Percentiles rank a stretch among this genome's conserved stretches.
Evolutionary conservation across 1,284 basidiomycete species (phyloP).

Genomic region (Testicularia cyperi): DNA sequence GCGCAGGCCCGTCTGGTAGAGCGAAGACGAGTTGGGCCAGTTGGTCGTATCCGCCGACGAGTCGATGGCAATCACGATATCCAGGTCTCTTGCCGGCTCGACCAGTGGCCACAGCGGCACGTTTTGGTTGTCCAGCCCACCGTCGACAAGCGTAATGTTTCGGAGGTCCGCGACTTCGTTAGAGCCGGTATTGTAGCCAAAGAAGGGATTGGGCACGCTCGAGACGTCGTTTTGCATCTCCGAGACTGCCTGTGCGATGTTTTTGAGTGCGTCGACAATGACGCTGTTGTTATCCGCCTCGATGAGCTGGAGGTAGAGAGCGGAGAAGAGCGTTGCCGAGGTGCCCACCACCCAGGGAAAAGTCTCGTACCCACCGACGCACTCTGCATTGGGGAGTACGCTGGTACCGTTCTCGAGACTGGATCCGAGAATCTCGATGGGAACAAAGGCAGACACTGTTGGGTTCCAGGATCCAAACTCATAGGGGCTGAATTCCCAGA

Average conservation of each 20-base stretch:
- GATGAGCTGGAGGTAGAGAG: conserved; percentile 51
- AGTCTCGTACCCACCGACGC: conserved; percentile 51
- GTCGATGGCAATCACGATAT: conserved; percentile 73
- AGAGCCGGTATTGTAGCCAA: conserved; percentile 53
- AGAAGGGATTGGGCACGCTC: conserved; percentile 62
- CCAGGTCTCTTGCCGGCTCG: conserved; percentile 68
- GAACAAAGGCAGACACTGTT: conserved; percentile 47
- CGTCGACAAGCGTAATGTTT: conserved; percentile 54
- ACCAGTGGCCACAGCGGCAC: conserved; percentile 70
- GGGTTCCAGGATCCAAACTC: conserved; percentile 64
- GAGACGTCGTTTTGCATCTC: conserved; percentile 62
- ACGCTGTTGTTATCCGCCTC: conserved; percentile 24
- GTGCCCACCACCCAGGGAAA: conserved; percentile 51
- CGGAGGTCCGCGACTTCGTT: conserved; percentile 26
- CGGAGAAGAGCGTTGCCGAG: conserved; percentile 60
- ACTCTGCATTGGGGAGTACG: conserved; percentile 19
- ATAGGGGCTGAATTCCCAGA: conserved; percentile 63
- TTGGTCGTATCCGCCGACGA: conserved; percentile 65
- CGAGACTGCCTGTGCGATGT: conserved; percentile 37
- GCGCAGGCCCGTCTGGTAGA: conserved; percentile 58
- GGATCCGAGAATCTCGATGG: conserved; percentile 54
- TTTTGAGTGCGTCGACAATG: conserved; percentile 31
- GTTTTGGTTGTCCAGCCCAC: conserved; percentile 63
- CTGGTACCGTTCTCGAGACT: conserved; percentile 39
- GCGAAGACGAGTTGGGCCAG: conserved; percentile 69